Evolutionary conservation across 768 basidiomycete genomes (phyloP).

Genomic region (Mycena leptocephala): DNA sequence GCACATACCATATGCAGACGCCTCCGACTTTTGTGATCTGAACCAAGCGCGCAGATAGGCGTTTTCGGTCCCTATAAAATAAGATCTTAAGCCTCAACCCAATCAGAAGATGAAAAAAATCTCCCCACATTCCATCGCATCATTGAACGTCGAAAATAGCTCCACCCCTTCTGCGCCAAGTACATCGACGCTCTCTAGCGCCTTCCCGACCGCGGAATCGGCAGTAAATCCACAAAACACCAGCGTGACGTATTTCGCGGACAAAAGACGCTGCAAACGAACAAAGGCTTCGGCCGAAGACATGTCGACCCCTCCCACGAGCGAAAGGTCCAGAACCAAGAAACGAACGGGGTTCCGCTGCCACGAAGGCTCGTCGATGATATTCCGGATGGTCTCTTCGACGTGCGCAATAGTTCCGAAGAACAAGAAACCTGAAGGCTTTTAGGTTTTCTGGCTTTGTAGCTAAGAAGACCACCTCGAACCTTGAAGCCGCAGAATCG

Average conservation of each 20-base stretch:
- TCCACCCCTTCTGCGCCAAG: slow-evolving; percentile 87
- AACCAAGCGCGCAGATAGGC: slow-evolving; percentile 91
- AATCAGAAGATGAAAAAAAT: background rate
- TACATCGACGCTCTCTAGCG: slow-evolving; percentile 85
- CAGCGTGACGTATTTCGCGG: slow-evolving; percentile 83
- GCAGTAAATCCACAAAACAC: slow-evolving; percentile 89
- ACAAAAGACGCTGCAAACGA: slow-evolving; percentile 87
- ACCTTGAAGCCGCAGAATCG: slow-evolving; percentile 91
- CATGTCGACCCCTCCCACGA: slow-evolving; percentile 94
- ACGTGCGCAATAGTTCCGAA: slow-evolving; percentile 95
- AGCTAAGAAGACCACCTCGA: background rate
- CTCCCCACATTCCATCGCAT: slow-evolving; percentile 91
- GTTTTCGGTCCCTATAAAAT: slow-evolving; percentile 88
- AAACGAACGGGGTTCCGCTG: slow-evolving; percentile 87
- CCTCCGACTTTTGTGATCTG: slow-evolving; percentile 74
- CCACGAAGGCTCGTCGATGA: slow-evolving; percentile 84
- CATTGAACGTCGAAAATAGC: slow-evolving; percentile 85
- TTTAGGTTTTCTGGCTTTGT: background rate
- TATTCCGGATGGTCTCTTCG: slow-evolving; percentile 86
- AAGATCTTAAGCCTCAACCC: background rate
- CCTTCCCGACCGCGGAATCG: slow-evolving; percentile 78
- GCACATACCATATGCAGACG: slow-evolving; percentile 60
- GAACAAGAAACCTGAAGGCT: slow-evolving; percentile 80
- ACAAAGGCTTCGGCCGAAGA: slow-evolving; percentile 97
- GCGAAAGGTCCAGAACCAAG: slow-evolving; percentile 89